A percentile compares a stretch with the other conserved stretches of the same genome.
Evolutionary conservation across 2,329 filamentous ascomycete species (phyloP).

Genomic region (Blastomyces emzantsi): DNA sequence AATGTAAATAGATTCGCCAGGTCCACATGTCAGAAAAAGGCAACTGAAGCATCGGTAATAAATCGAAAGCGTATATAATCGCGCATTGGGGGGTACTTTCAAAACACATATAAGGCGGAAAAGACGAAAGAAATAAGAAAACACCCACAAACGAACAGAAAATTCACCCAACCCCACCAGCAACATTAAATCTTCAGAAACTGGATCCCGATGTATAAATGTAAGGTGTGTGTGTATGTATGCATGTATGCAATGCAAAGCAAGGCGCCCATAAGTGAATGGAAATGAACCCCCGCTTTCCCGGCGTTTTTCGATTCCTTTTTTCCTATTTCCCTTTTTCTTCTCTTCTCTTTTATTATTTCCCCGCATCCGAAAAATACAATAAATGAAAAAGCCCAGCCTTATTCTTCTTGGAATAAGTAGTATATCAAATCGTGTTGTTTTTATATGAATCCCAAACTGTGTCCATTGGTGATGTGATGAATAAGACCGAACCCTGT

Average conservation of each 20-base stretch:
- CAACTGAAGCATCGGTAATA: not conserved
- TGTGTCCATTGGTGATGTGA: not conserved
- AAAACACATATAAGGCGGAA: not conserved
- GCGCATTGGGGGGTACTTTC: not conserved
- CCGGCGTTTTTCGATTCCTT: not conserved
- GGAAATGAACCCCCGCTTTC: not conserved
- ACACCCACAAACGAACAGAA: not conserved
- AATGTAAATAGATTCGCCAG: not conserved
- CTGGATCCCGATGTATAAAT: constrained; percentile 1
- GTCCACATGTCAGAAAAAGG: not conserved
- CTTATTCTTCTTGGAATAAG: constrained; percentile 1
- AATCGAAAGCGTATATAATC: not conserved
- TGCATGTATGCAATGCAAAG: constrained; percentile 3
- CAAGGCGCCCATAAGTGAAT: not conserved
- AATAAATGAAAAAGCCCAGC: not conserved
- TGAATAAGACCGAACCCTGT: constrained; percentile 2
- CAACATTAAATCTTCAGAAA: not conserved
- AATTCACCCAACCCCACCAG: not conserved
- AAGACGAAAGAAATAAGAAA: not conserved
- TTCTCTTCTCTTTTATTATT: no score
- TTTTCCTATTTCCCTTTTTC: not conserved
- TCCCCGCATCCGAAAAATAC: constrained; percentile 1
- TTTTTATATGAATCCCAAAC: constrained; percentile 1
- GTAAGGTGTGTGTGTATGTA: not conserved
- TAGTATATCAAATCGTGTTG: not conserved